Evolutionary conservation across 2,329 filamentous ascomycete species (phyloP).

Genomic region (Gnomoniopsis sp.): DNA sequence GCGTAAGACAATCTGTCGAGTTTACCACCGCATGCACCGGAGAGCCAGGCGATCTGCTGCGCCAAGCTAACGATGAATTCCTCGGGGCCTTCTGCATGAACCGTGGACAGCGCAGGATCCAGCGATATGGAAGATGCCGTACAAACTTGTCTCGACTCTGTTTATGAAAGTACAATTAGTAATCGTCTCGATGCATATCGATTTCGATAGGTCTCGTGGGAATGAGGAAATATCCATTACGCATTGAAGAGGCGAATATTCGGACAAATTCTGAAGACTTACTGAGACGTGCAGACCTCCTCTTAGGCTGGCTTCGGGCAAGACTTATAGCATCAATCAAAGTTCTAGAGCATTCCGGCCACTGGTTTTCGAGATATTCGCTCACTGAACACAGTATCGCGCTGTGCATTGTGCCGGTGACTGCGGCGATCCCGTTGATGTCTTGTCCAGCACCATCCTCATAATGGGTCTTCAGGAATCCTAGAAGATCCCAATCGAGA

Average conservation of each 20-base stretch:
- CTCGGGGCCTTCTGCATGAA: neutral
- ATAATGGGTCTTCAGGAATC: neutral
- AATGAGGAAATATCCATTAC: too few relatives aligned
- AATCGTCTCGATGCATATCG: too few relatives aligned
- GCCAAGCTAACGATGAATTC: neutral
- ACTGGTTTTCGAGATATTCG: neutral
- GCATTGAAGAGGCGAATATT: too few relatives aligned
- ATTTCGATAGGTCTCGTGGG: too few relatives aligned
- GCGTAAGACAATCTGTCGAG: neutral
- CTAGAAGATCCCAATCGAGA: neutral
- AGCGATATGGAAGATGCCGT: neutral
- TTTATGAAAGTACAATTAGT: too few relatives aligned
- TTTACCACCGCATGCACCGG: neutral
- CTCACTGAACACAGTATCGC: neutral
- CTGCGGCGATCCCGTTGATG: neutral
- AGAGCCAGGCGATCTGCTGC: neutral
- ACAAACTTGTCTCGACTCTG: neutral
- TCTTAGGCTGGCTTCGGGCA: too few relatives aligned
- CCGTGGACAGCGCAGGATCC: neutral
- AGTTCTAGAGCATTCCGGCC: neutral
- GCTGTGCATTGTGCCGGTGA: neutral
- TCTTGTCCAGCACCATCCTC: neutral
- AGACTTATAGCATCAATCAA: neutral
- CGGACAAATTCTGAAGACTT: too few relatives aligned
- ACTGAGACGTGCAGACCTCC: neutral